phyloP scores from a whole-genome alignment of 345 rosid genomes.

The Aegle marmelos region DNA sequence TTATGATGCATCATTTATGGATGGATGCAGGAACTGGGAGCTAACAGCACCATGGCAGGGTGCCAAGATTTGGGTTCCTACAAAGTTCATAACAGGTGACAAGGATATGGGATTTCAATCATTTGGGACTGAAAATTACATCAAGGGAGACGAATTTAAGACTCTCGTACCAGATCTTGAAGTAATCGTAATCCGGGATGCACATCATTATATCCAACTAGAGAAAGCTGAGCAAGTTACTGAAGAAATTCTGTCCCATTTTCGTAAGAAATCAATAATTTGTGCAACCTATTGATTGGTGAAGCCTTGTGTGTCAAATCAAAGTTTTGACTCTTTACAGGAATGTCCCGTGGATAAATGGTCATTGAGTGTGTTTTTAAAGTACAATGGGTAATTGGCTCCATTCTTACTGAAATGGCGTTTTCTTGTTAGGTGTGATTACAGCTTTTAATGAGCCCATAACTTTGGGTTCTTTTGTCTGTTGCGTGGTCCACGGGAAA shows the following conservation, averaged over 20 bases:
- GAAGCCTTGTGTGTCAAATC: neutral
- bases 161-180: constrained; percentile 22
- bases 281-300: neutral
- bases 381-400: neutral
- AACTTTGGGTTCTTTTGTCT: neutral
- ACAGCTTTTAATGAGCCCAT: neutral
- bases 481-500: neutral
- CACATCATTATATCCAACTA: constrained; percentile 25
- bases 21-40: constrained; percentile 25
- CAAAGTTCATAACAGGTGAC: constrained; percentile 24
- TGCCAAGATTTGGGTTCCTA: constrained; percentile 18
- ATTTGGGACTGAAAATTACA: constrained; percentile 17
- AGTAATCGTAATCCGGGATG: constrained; percentile 14
- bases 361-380: neutral
- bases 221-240: constrained; percentile 25
- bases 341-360: neutral
- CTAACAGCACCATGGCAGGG: constrained; percentile 26
- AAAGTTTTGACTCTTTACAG: neutral
- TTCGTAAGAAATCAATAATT: neutral
- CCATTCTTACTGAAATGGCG: neutral
- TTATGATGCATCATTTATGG: neutral
- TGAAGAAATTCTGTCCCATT: constrained; percentile 13
- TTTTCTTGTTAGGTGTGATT: neutral
- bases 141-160: constrained; percentile 14
- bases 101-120: constrained; percentile 17